Base-by-base conservation (phyloP, 73 alveolate genomes). In the Effrenium voratum region DNA sequence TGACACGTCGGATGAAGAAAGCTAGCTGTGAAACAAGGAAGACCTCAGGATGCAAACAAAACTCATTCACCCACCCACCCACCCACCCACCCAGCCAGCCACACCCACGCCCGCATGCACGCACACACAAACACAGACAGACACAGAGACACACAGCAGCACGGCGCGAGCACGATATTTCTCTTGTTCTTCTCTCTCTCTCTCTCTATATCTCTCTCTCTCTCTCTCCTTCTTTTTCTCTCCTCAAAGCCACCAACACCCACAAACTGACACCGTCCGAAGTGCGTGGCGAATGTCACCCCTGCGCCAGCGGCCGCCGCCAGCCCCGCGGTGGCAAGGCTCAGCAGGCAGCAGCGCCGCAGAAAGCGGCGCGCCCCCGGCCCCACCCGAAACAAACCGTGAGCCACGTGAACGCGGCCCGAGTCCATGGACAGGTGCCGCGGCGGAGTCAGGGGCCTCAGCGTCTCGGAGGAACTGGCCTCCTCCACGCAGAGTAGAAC, bases 371-470 rank as follows among this genome's bases (percentile, higher is more conserved):
- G 81, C 24, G 81, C 95, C 10, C 83, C 83, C 46, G 95, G 95
- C 47, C 95, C 95, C 34, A 87, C 45, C 34, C 95, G 95, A 83
- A 83, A 87, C 34, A 87, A 70, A 2, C 95, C 95, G 30, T 68
- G 85, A 32, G 94, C 94, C 19, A 86, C 94, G 41, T 63, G 82
- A 34, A n/a, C 38, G 5, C 15, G 47, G 19, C 49, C 5, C 43
- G 44, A 3, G 43, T 63, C 43, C 77, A 63, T 34, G 43, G 77
- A 59, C 34, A 22, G 86, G 40, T 5, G 90, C 4, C 28, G 90
- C 68, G 24, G 73, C 32, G 92, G 92, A 34, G 34, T 13, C 44
- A 72, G 49, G 5, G 34, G 75, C 36, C 75, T 49, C 34, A 82
- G 49, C 12, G 92, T 73, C 92, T 82, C 52, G 40, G 40, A 8